These are phyloP conservation scores for Aspergillus uvarum DNA, from an alignment of 2,329 filamentous ascomycete species.

Conservation along the genomic window DNA sequence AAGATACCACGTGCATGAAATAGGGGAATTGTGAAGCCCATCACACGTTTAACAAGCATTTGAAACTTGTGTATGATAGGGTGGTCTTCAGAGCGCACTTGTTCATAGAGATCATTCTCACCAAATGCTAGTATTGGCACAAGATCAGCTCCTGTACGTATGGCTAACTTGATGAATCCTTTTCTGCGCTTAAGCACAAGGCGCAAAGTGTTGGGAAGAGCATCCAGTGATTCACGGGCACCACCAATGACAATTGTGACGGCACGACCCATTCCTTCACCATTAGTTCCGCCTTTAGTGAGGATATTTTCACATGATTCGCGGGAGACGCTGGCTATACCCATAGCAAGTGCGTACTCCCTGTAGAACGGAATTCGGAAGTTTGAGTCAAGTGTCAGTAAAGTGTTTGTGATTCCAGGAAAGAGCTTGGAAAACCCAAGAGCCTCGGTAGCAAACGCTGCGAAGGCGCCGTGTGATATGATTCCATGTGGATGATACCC, in stretches of 20 bases:
- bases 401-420: slow-evolving; percentile 89
- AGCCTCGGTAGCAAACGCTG: slow-evolving; percentile 85
- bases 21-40: slow-evolving; percentile 90
- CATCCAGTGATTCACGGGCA: slow-evolving; percentile 86
- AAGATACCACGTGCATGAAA: slow-evolving; percentile 90
- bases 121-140: slow-evolving; percentile 92
- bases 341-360: slow-evolving; percentile 88
- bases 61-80: slow-evolving; percentile 79
- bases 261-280: slow-evolving; percentile 85
- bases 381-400: slow-evolving; percentile 92
- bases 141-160: slow-evolving; percentile 87
- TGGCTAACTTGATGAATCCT: slow-evolving; percentile 90
- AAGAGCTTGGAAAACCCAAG: slow-evolving; percentile 84
- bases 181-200: slow-evolving; percentile 82
- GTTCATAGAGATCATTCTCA: slow-evolving; percentile 94
- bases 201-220: slow-evolving; percentile 72
- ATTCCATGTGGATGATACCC: slow-evolving; percentile 98
- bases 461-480: slow-evolving; percentile 94
- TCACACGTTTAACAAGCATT: slow-evolving; percentile 75
- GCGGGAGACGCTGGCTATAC: slow-evolving; percentile 82
- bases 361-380: slow-evolving; percentile 92
- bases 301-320: slow-evolving; percentile 89
- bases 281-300: slow-evolving; percentile 71
- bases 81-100: slow-evolving; percentile 73
- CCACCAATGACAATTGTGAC: slow-evolving; percentile 96